Evolutionary conservation across 768 basidiomycete genomes (phyloP).

Genomic region (Mycena amicta): DNA sequence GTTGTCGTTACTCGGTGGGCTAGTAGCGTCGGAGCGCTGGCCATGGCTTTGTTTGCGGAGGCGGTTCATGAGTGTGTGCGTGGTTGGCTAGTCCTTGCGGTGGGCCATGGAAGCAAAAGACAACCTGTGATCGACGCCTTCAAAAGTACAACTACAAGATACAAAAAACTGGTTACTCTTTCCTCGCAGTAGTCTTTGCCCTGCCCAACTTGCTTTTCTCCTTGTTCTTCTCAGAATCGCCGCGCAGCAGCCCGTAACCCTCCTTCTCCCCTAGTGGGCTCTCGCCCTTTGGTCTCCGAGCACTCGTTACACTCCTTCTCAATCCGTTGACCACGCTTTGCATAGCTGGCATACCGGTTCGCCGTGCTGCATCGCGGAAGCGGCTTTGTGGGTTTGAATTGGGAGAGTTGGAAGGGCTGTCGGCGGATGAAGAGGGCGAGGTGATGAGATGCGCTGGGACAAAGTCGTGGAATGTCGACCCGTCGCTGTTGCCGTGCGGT

Average conservation of each 20-base stretch:
- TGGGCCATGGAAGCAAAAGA: background rate
- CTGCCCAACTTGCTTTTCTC: background rate
- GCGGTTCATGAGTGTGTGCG: slow-evolving; percentile 18
- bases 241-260: slow-evolving; percentile 13
- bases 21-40: background rate
- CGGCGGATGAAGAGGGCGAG: slow-evolving; percentile 33
- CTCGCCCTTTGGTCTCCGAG: slow-evolving; percentile 34
- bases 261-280: slow-evolving; percentile 5
- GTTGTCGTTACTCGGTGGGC: slow-evolving; percentile 2
- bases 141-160: background rate
- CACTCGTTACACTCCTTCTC: slow-evolving; percentile 42
- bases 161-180: background rate
- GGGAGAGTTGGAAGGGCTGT: slow-evolving; percentile 16
- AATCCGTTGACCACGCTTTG: slow-evolving; percentile 38
- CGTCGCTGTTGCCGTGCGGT: slow-evolving; percentile 9
- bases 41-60: slow-evolving; percentile 12
- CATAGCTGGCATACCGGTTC: slow-evolving; percentile 42
- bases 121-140: background rate
- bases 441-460: slow-evolving; percentile 50
- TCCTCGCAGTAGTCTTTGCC: background rate
- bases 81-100: too few species aligned
- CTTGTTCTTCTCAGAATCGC: background rate
- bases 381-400: too few species aligned
- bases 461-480: slow-evolving; percentile 49
- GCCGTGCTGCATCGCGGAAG: slow-evolving; percentile 36